A percentile compares a stretch with the other conserved stretches of the same genome.
phyloP scores from a whole-genome alignment of 768 basidiomycete genomes.

The Auriscalpium orientale region DNA sequence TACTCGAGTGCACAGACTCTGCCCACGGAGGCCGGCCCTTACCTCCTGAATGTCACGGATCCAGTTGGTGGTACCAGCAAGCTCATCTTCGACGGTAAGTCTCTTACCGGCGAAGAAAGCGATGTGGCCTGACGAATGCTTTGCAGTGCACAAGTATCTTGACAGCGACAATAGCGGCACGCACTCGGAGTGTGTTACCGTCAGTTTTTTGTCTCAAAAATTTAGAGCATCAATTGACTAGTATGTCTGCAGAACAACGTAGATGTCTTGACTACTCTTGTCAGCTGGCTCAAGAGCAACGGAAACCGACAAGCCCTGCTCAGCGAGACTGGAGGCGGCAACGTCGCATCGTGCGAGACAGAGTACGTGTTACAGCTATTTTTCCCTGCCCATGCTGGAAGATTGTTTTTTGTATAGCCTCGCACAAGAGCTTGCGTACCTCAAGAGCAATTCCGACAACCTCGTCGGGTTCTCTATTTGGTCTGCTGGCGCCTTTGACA shows the following conservation, averaged over 20 bases:
- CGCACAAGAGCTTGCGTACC: slow-evolving; percentile 34
- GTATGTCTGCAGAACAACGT: slow-evolving; percentile 34
- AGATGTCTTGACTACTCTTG: slow-evolving; percentile 34
- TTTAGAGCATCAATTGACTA: slow-evolving; percentile 3
- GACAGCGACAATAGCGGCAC: slow-evolving; percentile 40
- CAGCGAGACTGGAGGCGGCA: slow-evolving; percentile 39
- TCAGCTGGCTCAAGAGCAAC: slow-evolving; percentile 33
- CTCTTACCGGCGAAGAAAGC: too few species aligned
- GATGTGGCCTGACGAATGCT: not conserved
- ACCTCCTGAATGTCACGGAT: slow-evolving; percentile 34
- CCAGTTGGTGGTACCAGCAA: slow-evolving; percentile 30
- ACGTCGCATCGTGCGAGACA: slow-evolving; percentile 30
- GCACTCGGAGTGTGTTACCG: slow-evolving; percentile 34
- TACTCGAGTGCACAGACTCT: slow-evolving; percentile 32
- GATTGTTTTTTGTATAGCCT: slow-evolving; percentile 24
- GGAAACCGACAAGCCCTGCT: slow-evolving; percentile 36
- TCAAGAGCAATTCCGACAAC: slow-evolving; percentile 35
- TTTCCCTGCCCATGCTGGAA: not conserved
- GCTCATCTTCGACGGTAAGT: slow-evolving; percentile 34
- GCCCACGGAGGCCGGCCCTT: slow-evolving; percentile 32
- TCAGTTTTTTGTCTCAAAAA: slow-evolving; percentile 12
- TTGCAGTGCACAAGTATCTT: slow-evolving; percentile 35
- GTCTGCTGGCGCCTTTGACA: slow-evolving; percentile 46
- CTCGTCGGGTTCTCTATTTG: slow-evolving; percentile 47
- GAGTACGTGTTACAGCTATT: slow-evolving; percentile 21